Evolutionary conservation across 306 rosid genomes (phyloP).

Genomic region (Quercus cerris): DNA sequence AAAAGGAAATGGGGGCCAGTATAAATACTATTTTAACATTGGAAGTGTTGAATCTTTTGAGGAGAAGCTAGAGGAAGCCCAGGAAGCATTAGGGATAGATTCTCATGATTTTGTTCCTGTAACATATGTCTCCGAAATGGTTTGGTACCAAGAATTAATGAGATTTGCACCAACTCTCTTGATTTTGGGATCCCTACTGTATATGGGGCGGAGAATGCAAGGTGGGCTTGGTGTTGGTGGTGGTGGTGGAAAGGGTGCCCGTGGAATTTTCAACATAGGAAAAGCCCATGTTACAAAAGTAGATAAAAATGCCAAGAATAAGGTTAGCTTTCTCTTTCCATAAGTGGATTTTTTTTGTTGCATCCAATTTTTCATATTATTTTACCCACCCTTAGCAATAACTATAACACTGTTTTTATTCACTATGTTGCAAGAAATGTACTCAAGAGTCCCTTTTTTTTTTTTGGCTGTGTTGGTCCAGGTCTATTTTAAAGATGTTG

Average conservation of each 20-base stretch:
- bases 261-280: constrained; percentile 93
- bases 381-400: neutral
- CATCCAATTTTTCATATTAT: constrained; percentile 8
- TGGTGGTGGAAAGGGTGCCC: constrained; percentile 62
- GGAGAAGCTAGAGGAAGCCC: constrained; percentile 98
- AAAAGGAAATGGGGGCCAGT: constrained; percentile 55
- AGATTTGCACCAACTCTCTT: constrained; percentile 74
- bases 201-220: constrained; percentile 77
- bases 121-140: constrained; percentile 72
- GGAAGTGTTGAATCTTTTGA: constrained; percentile 95
- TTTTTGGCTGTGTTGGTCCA: constrained; percentile 24
- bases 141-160: constrained; percentile 69
- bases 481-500: constrained; percentile 90
- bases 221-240: constrained; percentile 88
- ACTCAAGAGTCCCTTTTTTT: neutral
- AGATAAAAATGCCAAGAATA: constrained; percentile 86
- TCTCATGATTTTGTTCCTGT: constrained; percentile 88
- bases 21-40: constrained; percentile 78
- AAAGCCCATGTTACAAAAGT: constrained; percentile 84
- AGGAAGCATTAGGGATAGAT: constrained; percentile 76
- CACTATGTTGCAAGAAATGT: neutral
- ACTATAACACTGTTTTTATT: neutral
- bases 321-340: constrained; percentile 40
- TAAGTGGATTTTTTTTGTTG: neutral
- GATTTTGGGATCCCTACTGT: constrained; percentile 64